Conservation (phyloP, 345 rosid genomes). For the Camelina sativa region DNA sequence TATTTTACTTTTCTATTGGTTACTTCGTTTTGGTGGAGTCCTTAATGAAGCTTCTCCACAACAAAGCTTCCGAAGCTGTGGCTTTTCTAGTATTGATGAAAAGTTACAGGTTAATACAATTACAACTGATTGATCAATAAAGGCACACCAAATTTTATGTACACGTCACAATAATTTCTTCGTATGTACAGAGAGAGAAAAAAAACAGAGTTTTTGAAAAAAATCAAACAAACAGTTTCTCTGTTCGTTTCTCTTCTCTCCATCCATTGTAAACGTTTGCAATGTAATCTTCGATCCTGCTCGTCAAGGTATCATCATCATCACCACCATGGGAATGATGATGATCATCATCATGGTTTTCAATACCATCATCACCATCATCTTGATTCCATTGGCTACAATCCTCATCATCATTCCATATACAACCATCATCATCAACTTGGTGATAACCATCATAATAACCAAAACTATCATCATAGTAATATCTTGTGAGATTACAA, state of each 20-base stretch:
- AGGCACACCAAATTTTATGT: constrained; percentile 5
- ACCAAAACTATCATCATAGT: constrained; percentile 29
- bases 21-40: no score
- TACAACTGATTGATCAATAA: neutral
- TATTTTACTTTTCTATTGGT: no score
- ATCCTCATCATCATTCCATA: constrained; percentile 35
- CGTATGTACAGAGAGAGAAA: constrained; percentile 11
- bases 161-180: constrained; percentile 13
- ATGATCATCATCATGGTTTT: constrained; percentile 29
- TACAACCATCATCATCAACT: constrained; percentile 34
- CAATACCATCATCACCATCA: constrained; percentile 29
- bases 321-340: constrained; percentile 13
- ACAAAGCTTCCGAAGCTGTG: no score
- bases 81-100: neutral
- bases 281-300: constrained; percentile 39
- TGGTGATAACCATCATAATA: constrained; percentile 23
- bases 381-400: constrained; percentile 32
- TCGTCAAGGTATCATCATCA: constrained; percentile 33
- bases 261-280: constrained; percentile 42
- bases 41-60: no score
- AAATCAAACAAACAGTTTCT: constrained; percentile 28
- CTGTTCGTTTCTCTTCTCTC: constrained; percentile 40
- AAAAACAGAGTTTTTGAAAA: neutral
- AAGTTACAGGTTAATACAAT: neutral
- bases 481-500: constrained; percentile 31